Percentiles rank a stretch among this genome's conserved stretches.
Conservation (phyloP, 345 rosid species). For the Pugionium dolabratum region DNA sequence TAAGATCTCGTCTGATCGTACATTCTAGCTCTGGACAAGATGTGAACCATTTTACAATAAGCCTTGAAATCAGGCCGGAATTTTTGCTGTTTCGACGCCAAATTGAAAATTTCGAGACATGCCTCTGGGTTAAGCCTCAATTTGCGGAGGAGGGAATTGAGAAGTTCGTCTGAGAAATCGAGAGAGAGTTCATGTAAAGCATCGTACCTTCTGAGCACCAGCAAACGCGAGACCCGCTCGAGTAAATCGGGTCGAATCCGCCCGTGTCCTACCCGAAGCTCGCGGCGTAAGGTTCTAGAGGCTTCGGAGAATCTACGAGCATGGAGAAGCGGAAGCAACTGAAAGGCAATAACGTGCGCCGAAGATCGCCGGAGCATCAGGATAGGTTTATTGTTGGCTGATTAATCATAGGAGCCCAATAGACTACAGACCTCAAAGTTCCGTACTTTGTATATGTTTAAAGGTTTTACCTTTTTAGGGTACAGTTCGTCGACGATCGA, state of each 20-base stretch:
- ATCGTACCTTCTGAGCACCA: conserved; percentile 57
- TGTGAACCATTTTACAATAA: conserved; percentile 76
- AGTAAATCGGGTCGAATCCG: conserved; percentile 57
- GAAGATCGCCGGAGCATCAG: conserved; percentile 50
- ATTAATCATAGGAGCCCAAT: conserved; percentile 27
- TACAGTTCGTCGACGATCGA: conserved; percentile 23
- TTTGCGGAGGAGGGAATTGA: conserved; percentile 59
- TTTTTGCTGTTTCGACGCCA: conserved; percentile 60
- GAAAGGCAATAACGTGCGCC: conserved; percentile 30
- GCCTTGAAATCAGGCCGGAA: conserved; percentile 63
- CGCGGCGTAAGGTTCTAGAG: conserved; percentile 48
- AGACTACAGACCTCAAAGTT: background rate
- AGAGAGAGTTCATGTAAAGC: conserved; percentile 60
- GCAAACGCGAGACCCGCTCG: conserved; percentile 69
- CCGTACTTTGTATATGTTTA: background rate
- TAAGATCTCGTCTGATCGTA: conserved; percentile 58
- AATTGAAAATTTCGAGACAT: conserved; percentile 59
- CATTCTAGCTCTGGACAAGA: conserved; percentile 74
- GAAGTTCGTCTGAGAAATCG: conserved; percentile 67
- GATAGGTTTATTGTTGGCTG: background rate
- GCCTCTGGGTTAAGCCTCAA: conserved; percentile 64
- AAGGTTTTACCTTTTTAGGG: conserved; percentile 5
- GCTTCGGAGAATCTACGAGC: conserved; percentile 42
- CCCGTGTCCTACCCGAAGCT: conserved; percentile 60
- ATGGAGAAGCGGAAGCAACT: conserved; percentile 37